Evolutionary conservation across 768 basidiomycete genomes (phyloP), one percentile per base, ranked within the genome.

Genomic region (Hebeloma cylindrosporum): DNA sequence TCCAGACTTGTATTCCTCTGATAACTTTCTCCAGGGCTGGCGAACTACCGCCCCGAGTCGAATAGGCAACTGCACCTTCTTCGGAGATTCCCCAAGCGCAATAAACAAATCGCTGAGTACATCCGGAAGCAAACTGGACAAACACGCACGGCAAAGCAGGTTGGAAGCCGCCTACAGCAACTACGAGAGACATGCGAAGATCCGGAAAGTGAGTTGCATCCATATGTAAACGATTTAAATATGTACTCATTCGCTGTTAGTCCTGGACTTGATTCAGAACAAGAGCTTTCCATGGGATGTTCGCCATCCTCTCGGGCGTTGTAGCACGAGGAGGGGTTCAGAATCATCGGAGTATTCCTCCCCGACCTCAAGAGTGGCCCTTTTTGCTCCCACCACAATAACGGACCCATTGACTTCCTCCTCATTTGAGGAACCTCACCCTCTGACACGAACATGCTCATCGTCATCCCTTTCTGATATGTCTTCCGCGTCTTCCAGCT

Each of bases 101-200:
- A 85, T 64, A 75, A 75, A 29, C 82, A 73, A 61, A 81, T 85
- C 53, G 78, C 83, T 35, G 73, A 83, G 47, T 74, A 80, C 60
- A 83, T 85, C 58, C 72, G 72, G 57, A 60, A 66, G 14, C 63
- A 62, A 16, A 85, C 83, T 3, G 79, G 80, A 5, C 71, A 74
- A 52, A 63, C 64, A 18, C 70, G 83, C 53, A 81, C 83, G 10
- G 68, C 83, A 16, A 85, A 85, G 60, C 83, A 85, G 60, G 82
- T 85, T 38, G 82, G 83, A 25, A 82, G 80, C 56, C 76, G 83
- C 33, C 68, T 85, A 31, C 83, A 85, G 55, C 83, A 85, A 53
- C 68, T 85, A 34, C 68, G 81, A 50, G 82, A 85, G 56, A 81
- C 80, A 3, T 71, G 77, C 53, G 67, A 70, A 34, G 80, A 82